Percentiles rank a stretch among this genome's conserved stretches.
phyloP scores from a whole-genome alignment of 495 filamentous ascomycete genomes.

The Annulohypoxylon moriforme region DNA sequence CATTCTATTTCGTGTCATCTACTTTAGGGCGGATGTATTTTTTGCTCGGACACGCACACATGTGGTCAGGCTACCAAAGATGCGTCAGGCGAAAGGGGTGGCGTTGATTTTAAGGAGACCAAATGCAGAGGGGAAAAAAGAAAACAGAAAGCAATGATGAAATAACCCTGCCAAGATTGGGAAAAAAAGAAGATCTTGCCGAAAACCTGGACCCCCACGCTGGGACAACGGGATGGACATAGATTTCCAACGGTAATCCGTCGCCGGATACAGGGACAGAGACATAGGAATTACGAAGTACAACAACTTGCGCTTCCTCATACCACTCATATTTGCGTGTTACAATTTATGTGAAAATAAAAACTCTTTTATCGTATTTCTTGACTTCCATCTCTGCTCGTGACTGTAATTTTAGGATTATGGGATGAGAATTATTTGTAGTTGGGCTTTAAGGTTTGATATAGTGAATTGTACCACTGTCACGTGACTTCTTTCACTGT shows the following conservation, averaged over 20 bases:
- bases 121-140: conserved; percentile 24
- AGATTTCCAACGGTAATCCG: conserved; percentile 51
- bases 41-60: conserved; percentile 33
- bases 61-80: conserved; percentile 47
- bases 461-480: neutral
- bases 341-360: conserved; percentile 12
- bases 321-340: conserved; percentile 3
- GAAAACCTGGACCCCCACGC: conserved; percentile 39
- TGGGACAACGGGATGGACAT: conserved; percentile 48
- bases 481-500: no score
- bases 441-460: neutral
- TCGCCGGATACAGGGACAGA: conserved; percentile 48
- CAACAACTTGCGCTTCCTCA: conserved; percentile 28
- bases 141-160: conserved; percentile 39
- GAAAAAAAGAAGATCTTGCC: conserved; percentile 41
- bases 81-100: conserved; percentile 37
- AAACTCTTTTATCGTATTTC: neutral
- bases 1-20: conserved; percentile 46
- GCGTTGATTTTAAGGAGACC: conserved; percentile 40
- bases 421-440: neutral
- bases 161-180: conserved; percentile 42
- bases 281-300: conserved; percentile 45
- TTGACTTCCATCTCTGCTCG: neutral
- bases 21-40: conserved; percentile 43
- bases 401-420: neutral